A percentile compares a stretch with the other conserved stretches of the same genome.
Evolutionary conservation across 208 protist genomes (phyloP).

Genomic region (Acanthamoeba lenticulata): DNA sequence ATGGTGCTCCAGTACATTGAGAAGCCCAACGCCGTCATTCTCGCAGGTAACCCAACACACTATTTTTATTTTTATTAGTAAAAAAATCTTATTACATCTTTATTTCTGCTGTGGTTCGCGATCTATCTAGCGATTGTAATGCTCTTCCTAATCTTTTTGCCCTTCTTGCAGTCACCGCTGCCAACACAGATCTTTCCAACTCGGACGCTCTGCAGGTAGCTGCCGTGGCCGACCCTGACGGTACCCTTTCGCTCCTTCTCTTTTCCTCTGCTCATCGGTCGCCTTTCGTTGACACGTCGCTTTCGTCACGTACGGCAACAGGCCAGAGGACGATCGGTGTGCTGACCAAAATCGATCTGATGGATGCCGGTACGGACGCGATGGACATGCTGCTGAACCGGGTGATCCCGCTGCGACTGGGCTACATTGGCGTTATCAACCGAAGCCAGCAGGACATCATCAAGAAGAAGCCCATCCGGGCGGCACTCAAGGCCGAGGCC

Average conservation of each 20-base stretch:
- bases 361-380: conserved; percentile 97
- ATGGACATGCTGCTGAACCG: conserved; percentile 95
- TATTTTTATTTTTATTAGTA: too few relatives aligned
- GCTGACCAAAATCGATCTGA: conserved; percentile 98
- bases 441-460: conserved; percentile 98
- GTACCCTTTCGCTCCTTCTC: background rate
- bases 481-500: conserved; percentile 91
- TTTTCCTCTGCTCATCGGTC: background rate
- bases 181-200: conserved; percentile 99
- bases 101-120: too few relatives aligned
- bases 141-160: background rate
- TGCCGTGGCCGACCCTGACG: conserved; percentile 96
- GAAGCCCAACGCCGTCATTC: conserved; percentile 97
- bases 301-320: background rate
- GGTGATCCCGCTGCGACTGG: conserved; percentile 94
- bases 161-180: conserved; percentile 92
- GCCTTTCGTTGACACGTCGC: background rate
- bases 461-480: conserved; percentile 81
- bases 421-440: conserved; percentile 99
- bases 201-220: conserved; percentile 98
- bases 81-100: too few relatives aligned
- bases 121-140: too few relatives aligned
- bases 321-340: conserved; percentile 98
- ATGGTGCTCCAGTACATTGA: conserved; percentile 97
- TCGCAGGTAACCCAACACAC: conserved; percentile 85